These are phyloP conservation scores for Rhododendron molle DNA, from an alignment of 148 eudicot species.

Conservation along the genomic window DNA sequence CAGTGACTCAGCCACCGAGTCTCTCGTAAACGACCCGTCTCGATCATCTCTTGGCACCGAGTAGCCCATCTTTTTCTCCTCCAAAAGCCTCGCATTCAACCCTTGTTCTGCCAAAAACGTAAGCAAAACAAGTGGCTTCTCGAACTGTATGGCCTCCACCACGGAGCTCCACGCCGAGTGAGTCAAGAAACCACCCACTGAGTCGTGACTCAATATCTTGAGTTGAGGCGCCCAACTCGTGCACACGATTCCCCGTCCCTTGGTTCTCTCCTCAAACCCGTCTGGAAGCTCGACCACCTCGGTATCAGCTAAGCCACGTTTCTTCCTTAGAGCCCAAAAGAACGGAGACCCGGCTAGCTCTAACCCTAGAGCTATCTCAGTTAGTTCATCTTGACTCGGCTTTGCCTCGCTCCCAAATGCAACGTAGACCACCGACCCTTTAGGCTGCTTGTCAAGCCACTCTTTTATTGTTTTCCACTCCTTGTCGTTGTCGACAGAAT, in stretches of 20 bases:
- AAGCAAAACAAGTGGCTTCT: not conserved
- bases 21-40: slow-evolving; percentile 1
- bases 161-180: slow-evolving; percentile 26
- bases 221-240: slow-evolving; percentile 48
- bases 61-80: slow-evolving; percentile 3
- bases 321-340: slow-evolving; percentile 33
- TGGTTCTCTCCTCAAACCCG: slow-evolving; percentile 43
- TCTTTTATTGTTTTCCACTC: slow-evolving; percentile 20
- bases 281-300: slow-evolving; percentile 29
- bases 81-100: slow-evolving; percentile 12
- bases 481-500: slow-evolving; percentile 3
- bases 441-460: slow-evolving; percentile 31
- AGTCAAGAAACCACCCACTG: slow-evolving; percentile 38
- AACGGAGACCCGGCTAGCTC: slow-evolving; percentile 30
- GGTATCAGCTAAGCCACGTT: slow-evolving; percentile 6
- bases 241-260: slow-evolving; percentile 29
- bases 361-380: slow-evolving; percentile 38
- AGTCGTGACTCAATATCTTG: slow-evolving; percentile 26
- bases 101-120: slow-evolving; percentile 8
- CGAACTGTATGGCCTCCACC: slow-evolving; percentile 8
- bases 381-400: slow-evolving; percentile 29
- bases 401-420: slow-evolving; percentile 38
- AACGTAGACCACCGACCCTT: slow-evolving; percentile 38
- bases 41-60: slow-evolving; percentile 8
- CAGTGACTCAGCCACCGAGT: slow-evolving; percentile 18